Conservation (phyloP, 805 yeast species). For the Starmerella potacharoeniae region DNA sequence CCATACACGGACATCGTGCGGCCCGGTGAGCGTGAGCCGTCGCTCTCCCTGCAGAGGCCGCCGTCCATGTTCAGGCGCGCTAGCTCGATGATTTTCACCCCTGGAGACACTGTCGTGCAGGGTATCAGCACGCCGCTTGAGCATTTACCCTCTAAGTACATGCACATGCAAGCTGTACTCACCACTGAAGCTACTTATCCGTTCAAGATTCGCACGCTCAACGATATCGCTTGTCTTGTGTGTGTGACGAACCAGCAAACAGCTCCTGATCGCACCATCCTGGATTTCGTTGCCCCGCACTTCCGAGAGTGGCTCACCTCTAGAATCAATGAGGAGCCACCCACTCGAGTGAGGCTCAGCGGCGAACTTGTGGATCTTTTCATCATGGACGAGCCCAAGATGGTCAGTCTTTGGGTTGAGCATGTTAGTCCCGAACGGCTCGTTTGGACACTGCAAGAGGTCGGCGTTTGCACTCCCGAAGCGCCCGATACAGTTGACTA, state of each 20-base stretch:
- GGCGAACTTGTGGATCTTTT: conserved; percentile 12
- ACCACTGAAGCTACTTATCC: conserved; percentile 67
- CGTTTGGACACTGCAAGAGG: conserved; percentile 79
- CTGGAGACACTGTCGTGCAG: background rate
- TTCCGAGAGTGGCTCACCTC: conserved; percentile 5
- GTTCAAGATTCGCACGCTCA: conserved; percentile 72
- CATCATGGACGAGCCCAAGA: background rate
- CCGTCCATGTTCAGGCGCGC: conserved; percentile 13
- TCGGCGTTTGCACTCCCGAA: conserved; percentile 24
- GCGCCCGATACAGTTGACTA: background rate
- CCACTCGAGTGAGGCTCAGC: background rate
- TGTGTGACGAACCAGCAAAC: conserved; percentile 67
- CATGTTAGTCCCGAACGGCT: conserved; percentile 31
- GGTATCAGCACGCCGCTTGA: conserved; percentile 42
- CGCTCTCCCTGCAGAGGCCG: conserved; percentile 1
- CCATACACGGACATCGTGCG: conserved; percentile 2
- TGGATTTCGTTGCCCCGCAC: conserved; percentile 44
- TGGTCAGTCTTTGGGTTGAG: conserved; percentile 91
- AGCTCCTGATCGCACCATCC: conserved; percentile 48
- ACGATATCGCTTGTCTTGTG: conserved; percentile 78
- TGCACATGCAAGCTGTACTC: conserved; percentile 63
- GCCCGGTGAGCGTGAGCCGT: background rate
- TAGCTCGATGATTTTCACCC: conserved; percentile 13
- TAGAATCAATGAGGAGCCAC: background rate
- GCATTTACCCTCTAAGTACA: conserved; percentile 47